These are phyloP conservation scores for Globisporangium spinosum DNA, from an alignment of 352 stramenopile species.

Conservation along the genomic window DNA sequence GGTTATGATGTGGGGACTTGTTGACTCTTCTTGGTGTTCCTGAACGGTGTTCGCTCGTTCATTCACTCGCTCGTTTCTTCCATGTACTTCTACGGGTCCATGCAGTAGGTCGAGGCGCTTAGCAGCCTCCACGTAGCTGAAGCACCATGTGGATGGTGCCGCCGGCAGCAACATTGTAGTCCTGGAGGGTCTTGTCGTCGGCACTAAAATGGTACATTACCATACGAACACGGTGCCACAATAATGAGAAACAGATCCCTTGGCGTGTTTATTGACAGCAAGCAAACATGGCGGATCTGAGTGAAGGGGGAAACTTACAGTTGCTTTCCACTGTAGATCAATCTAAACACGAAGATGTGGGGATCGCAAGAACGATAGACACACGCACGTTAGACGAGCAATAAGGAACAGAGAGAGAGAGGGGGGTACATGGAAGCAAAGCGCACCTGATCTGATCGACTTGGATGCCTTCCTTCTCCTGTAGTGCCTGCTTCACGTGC, in stretches of 20 bases:
- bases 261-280: neutral
- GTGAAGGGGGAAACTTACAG: constrained; percentile 35
- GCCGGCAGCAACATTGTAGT: constrained; percentile 96
- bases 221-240: constrained; percentile 12
- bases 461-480: constrained; percentile 98
- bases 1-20: neutral
- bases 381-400: constrained; percentile 18
- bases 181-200: constrained; percentile 95
- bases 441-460: constrained; percentile 72
- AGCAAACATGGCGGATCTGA: neutral
- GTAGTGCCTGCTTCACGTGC: constrained; percentile 95
- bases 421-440: neutral
- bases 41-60: neutral
- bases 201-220: constrained; percentile 32
- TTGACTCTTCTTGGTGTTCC: neutral
- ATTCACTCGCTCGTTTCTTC: neutral
- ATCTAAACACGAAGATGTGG: constrained; percentile 29
- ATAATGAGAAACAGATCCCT: neutral
- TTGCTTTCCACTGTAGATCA: constrained; percentile 98
- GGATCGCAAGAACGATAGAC: neutral
- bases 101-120: constrained; percentile 15
- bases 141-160: constrained; percentile 99
- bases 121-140: constrained; percentile 93
- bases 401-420: neutral
- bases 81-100: constrained; percentile 14